Evolutionary conservation across 2,329 filamentous ascomycete species (phyloP).

Genomic region (Sporothrix phasma): DNA sequence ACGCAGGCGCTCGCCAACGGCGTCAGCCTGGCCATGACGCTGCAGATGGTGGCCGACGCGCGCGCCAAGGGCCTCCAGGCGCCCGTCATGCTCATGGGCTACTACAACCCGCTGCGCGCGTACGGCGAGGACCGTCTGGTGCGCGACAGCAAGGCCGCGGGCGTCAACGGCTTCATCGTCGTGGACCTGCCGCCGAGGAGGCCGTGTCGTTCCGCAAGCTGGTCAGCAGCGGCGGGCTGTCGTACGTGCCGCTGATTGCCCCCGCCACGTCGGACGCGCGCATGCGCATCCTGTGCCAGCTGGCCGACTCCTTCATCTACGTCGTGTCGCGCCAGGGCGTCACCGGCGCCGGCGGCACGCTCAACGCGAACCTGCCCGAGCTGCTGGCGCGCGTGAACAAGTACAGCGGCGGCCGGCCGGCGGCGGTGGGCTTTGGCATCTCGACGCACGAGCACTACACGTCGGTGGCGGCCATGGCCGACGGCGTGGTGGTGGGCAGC

Average conservation of each 20-base stretch:
- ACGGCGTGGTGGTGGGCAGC: constrained; percentile 93
- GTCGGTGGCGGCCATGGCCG: constrained; percentile 71
- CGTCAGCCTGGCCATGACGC: constrained; percentile 67
- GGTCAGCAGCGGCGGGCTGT: constrained; percentile 71
- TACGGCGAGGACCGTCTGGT: constrained; percentile 90
- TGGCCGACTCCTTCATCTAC: constrained; percentile 98
- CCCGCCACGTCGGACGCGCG: constrained; percentile 84
- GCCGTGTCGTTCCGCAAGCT: constrained; percentile 82
- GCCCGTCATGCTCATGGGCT: constrained; percentile 92
- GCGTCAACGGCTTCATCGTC: constrained; percentile 93
- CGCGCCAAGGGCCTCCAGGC: constrained; percentile 65
- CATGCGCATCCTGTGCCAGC: constrained; percentile 92
- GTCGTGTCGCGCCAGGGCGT: constrained; percentile 96
- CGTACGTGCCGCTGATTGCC: constrained; percentile 93
- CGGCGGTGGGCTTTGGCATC: constrained; percentile 90
- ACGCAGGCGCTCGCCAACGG: constrained; percentile 83
- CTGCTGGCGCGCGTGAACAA: constrained; percentile 79
- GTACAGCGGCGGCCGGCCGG: constrained; percentile 82
- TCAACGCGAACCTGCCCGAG: constrained; percentile 73
- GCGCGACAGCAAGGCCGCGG: constrained; percentile 70
- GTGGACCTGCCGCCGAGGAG: constrained; percentile 92
- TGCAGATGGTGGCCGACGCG: constrained; percentile 76
- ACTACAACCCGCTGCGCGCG: constrained; percentile 91
- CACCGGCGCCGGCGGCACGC: constrained; percentile 74
- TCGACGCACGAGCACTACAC: constrained; percentile 91